Base-by-base conservation (phyloP, 768 basidiomycete genomes). In the Trametes maxima region DNA sequence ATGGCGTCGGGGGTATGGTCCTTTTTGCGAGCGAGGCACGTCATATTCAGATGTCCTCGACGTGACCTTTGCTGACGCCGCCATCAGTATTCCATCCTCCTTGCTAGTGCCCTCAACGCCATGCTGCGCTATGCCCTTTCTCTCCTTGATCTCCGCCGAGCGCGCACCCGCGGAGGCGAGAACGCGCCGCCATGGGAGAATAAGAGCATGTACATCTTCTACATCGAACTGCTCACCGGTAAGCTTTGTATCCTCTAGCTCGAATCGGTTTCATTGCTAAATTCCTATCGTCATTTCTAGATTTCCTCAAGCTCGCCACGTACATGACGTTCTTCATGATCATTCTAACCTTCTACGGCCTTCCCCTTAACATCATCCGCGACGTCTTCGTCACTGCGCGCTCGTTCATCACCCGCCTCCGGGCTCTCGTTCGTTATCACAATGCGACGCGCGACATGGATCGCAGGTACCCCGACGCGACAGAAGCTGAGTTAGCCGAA, bases 371-470 rank as follows among this genome's bases (percentile, higher is more conserved):
- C 78, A 95, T 98, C 65, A 84, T 98, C 63, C 90, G 97, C 51
- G 96, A 98, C 76, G 94, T 99, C 47, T 98, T 96, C 76, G 85
- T 97, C 69, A 97, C 97, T 0, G 88, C 93, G 5, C 86, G 94
- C 19, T 96, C 96, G 2, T 98, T 99, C 79, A 78, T 95, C 67
- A 85, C 88, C 2, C 86, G 95, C 43, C 82, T 94, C 47, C 86
- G 91, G 35, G 95, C 95, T 36, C 85, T 98, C 59, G 83, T 93
- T 56, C 89, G 94, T 45, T 99, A 98, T 75, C 90, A 93, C 66
- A 88, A 89, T 14, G 96, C 97, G 2, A 99, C 96, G 6, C 81
- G 90, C 53, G 94, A 98, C 72, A 98, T 98, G 96, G 94, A 98
- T 66, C 84, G 93, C 67, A 81, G 93, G 40, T 98, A 98, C 74